These are phyloP conservation scores for Emmonsiellopsis sp. DNA, from an alignment of 2,329 filamentous ascomycete species.

Conservation along the genomic window DNA sequence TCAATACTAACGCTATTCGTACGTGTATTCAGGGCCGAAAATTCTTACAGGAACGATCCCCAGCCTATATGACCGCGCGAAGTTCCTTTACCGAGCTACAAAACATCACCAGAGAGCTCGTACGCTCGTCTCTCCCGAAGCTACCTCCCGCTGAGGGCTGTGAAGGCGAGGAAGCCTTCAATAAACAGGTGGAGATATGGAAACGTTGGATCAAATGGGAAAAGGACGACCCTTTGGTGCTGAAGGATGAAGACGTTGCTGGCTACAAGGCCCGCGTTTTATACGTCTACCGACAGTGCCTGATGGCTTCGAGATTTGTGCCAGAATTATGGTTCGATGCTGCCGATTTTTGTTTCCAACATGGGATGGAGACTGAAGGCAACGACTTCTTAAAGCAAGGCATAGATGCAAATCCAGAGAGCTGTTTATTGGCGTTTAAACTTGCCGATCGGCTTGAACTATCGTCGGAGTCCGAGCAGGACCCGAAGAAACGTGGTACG, in stretches of 20 bases:
- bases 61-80: constrained; percentile 91
- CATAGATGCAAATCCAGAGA: constrained; percentile 85
- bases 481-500: constrained; percentile 53
- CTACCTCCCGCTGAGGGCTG: constrained; percentile 79
- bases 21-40: constrained; percentile 62
- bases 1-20: constrained; percentile 6
- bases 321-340: constrained; percentile 94
- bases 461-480: constrained; percentile 67
- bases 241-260: constrained; percentile 70
- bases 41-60: constrained; percentile 85
- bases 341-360: constrained; percentile 82
- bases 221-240: constrained; percentile 79
- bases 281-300: constrained; percentile 85
- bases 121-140: constrained; percentile 67
- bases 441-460: constrained; percentile 80
- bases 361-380: constrained; percentile 62
- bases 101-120: constrained; percentile 69
- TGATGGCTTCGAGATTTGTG: constrained; percentile 91
- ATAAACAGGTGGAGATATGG: constrained; percentile 79
- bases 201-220: constrained; percentile 94
- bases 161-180: constrained; percentile 76
- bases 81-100: constrained; percentile 85
- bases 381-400: constrained; percentile 74
- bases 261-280: constrained; percentile 70
- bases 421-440: constrained; percentile 79